Evolutionary conservation across 805 yeast species (phyloP), one percentile per base, ranked within the genome.

Genomic region (Wickerhamomyces bovis): DNA sequence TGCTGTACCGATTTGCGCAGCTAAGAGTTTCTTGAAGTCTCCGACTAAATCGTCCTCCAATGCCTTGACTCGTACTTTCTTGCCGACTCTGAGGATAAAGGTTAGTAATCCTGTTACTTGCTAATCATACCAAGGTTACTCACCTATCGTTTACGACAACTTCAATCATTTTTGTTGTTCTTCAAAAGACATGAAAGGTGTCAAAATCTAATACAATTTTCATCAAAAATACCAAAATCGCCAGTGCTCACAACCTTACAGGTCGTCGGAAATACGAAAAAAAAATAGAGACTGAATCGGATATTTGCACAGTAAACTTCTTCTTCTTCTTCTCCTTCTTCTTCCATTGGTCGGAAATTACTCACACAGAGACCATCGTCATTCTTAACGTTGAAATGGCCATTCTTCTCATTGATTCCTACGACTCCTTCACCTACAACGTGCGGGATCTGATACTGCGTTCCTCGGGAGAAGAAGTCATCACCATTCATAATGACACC

Each of bases 401-500:
- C 1, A 76, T 88, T 45, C 77, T 89, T 11, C 74, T 89, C 41
- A 77, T 94, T 13, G 99, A 94, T 64, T 90, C 97, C 2, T 90
- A 94, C 62, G 99, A 94, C 64, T 92, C 98, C 3, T 94, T 92
- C 72, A 85, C 97, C 5, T 86, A 78, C 66, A 94, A 94, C 62
- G 74, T 94, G 43, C 76, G 77, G 35, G 72, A 76, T 42, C 73
- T 92, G 19, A 64, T 90, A 21, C 76, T 75, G 51, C 63, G 65
- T 16, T 74, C 83, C 13, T 73, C 85, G 0, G 68, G 54, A 1
- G 53, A 62, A 16, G 58, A 55, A 20, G 73, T 70, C 12, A 55
- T 66, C 9, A 64, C 67, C 4, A 60, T 69, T 23, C 72, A 64
- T 45, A 68, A 67, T 40, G 71, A 68, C 49, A 52, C 68, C 1